Conservation (phyloP, 345 rosid species). For the Gynandropsis gynandra region DNA sequence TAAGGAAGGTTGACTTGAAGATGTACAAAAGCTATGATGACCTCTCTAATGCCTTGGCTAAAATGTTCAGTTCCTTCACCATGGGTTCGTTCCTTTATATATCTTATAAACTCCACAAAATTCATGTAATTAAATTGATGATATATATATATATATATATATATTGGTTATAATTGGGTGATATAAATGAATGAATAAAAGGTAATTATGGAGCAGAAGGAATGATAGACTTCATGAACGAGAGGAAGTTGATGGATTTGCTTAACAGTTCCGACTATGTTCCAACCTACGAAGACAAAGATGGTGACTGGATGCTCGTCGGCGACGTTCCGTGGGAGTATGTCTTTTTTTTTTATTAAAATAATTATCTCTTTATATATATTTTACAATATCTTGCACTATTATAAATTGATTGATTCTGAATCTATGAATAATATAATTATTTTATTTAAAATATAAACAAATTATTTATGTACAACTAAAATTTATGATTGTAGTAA, state of each 20-base stretch:
- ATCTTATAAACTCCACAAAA: background rate
- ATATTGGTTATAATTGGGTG: background rate
- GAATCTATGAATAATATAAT: background rate
- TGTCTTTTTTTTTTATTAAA: constrained; percentile 11
- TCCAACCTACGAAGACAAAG: constrained; percentile 91
- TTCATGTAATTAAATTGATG: no score
- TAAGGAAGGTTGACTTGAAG: constrained; percentile 77
- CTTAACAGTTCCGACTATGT: constrained; percentile 67
- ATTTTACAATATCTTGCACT: no score
- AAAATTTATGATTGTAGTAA: no score
- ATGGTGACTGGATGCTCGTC: constrained; percentile 95
- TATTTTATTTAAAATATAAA: constrained; percentile 2
- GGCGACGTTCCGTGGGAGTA: constrained; percentile 99
- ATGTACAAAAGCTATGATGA: constrained; percentile 62
- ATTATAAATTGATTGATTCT: background rate
- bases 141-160: no score
- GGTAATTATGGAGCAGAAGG: constrained; percentile 76
- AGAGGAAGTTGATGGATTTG: constrained; percentile 59
- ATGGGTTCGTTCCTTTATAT: constrained; percentile 33
- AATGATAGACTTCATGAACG: constrained; percentile 68
- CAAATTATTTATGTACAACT: no score
- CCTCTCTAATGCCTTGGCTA: constrained; percentile 56
- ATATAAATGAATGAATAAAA: constrained; percentile 5
- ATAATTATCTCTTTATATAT: background rate
- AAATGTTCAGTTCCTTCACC: constrained; percentile 84